Evolutionary conservation across 257 asterid species (phyloP).

Genomic region (Echites panduratus): DNA sequence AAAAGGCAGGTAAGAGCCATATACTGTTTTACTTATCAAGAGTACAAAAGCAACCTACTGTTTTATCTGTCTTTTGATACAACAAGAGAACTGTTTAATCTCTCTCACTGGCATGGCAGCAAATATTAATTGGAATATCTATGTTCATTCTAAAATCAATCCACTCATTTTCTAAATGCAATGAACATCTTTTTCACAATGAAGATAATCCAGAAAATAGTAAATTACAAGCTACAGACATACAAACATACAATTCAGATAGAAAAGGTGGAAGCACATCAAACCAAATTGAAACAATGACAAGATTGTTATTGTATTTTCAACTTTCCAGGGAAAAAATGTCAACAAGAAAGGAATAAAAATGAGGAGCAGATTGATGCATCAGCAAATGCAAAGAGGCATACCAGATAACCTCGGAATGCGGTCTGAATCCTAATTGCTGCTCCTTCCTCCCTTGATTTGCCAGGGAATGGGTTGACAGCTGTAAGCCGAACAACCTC

Average conservation of each 20-base stretch:
- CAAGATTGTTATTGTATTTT: neutral
- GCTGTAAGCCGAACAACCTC: slow-evolving; percentile 51
- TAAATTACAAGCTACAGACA: neutral
- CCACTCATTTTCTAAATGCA: neutral
- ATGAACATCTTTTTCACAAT: neutral
- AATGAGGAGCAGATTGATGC: slow-evolving; percentile 1
- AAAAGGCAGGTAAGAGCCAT: neutral
- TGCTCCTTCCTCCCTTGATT: slow-evolving; percentile 72
- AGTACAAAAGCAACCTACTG: neutral
- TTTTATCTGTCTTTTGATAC: no score
- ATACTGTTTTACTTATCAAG: neutral
- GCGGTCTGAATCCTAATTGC: slow-evolving; percentile 82
- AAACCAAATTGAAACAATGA: neutral
- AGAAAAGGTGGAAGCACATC: neutral
- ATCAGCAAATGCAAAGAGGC: neutral
- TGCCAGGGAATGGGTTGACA: slow-evolving; percentile 43
- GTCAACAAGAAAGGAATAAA: slow-evolving; percentile 2
- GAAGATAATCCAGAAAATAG: neutral
- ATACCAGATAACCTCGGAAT: slow-evolving; percentile 86
- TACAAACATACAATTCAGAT: neutral
- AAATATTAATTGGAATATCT: neutral
- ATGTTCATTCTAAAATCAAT: neutral
- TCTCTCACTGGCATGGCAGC: neutral
- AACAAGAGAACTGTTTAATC: no score
- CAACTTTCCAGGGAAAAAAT: neutral